Evolutionary conservation across 2,329 filamentous ascomycete genomes (phyloP).

Genomic region (Aaosphaeria arxii): DNA sequence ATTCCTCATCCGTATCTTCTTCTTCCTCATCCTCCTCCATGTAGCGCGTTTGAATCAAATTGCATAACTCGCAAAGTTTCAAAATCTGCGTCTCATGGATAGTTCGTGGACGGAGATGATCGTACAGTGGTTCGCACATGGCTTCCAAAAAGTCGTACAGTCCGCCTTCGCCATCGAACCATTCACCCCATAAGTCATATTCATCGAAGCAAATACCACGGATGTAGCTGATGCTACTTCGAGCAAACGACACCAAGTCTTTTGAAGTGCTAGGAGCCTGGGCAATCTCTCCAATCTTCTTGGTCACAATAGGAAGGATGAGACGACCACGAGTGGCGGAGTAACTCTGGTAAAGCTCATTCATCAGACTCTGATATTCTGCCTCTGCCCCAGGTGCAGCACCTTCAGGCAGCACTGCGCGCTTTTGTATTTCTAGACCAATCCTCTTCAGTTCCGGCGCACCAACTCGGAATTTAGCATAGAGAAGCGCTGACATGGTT

Average conservation of each 20-base stretch:
- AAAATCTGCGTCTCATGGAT: slow-evolving; percentile 66
- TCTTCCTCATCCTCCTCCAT: slow-evolving; percentile 51
- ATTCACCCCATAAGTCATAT: slow-evolving; percentile 64
- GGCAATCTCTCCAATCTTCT: slow-evolving; percentile 57
- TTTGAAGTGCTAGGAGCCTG: slow-evolving; percentile 59
- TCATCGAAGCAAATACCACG: slow-evolving; percentile 65
- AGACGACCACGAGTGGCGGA: slow-evolving; percentile 57
- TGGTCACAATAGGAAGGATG: slow-evolving; percentile 60
- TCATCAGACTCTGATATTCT: slow-evolving; percentile 65
- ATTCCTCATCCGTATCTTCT: slow-evolving; percentile 52
- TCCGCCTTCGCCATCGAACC: slow-evolving; percentile 62
- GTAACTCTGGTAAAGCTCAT: slow-evolving; percentile 63
- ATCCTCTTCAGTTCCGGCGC: slow-evolving; percentile 65
- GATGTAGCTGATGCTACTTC: slow-evolving; percentile 63
- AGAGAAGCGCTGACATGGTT: slow-evolving; percentile 67
- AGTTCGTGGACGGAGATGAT: slow-evolving; percentile 62
- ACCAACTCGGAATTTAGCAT: slow-evolving; percentile 68
- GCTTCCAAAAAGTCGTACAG: slow-evolving; percentile 66
- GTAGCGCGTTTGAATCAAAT: slow-evolving; percentile 63
- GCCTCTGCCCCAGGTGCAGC: slow-evolving; percentile 57
- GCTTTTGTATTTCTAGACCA: slow-evolving; percentile 65
- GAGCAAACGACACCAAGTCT: slow-evolving; percentile 63
- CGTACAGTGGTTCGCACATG: slow-evolving; percentile 65
- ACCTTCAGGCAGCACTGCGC: slow-evolving; percentile 59
- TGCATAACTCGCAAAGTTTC: slow-evolving; percentile 66